Evolutionary conservation across 345 rosid genomes (phyloP), one percentile per base, ranked within the genome.

Genomic region (Streptanthus diversifolius): DNA sequence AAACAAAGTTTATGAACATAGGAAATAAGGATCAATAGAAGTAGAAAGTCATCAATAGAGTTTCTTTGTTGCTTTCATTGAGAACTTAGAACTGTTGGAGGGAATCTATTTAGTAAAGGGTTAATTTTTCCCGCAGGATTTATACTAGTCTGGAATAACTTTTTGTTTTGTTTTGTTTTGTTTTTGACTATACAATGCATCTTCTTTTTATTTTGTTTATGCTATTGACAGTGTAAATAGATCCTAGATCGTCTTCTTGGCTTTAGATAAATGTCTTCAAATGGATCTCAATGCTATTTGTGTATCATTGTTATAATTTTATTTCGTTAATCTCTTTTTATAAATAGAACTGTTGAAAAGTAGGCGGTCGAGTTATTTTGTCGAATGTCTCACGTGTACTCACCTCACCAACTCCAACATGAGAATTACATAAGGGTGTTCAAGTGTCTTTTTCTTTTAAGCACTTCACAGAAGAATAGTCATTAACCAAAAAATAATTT

Each of bases 371-470:
- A 60, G 52, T 71, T 39, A 37, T 14, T 19, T 21, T 29, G 4
- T 30, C 33, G 17, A 72, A 52, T 52, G 24, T 53, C 33, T 52
- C 70, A 72, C 63, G 69, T 72, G 70, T 63, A 27, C 63, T 43
- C 13, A 40, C 45, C 41, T 72, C 27, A 63, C 76, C 76, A 52
- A 72, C 60, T 53, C 24, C 25, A 18, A 18, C 18, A 18, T 72
- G 33, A 19, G 41, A 40, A 2, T 29, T 53, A 53, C 19, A 13
- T 18, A 10, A 29, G 33, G 4, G 17, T 52, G 33, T 52, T 52
- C 32, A 52, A 0, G 25, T 5, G 57, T 52, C 57, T 13, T 52
- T 52, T 52, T 52, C 57, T 24, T 5, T 12, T 12, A 49, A 2
- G 25, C 54, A 51, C 56, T 51, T 51, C 15, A 12, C 3, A 52